Evolutionary conservation across 352 stramenopile genomes (phyloP), one percentile per base, ranked within the genome.

Genomic region (Phytophthora quininea): DNA sequence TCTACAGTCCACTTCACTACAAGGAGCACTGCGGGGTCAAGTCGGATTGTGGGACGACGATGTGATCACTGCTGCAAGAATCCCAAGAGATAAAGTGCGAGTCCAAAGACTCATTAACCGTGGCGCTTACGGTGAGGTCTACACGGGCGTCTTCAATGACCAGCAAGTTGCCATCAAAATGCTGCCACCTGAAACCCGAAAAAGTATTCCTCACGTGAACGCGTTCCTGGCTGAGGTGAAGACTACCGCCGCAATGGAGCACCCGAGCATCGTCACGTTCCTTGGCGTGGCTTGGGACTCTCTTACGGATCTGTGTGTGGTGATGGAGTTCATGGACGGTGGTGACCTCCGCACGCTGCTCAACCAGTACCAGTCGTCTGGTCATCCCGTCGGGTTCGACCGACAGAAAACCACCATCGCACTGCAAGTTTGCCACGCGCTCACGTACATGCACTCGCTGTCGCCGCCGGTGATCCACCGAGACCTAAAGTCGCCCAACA

Each of bases 11-110:
- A n/a, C 8, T 8, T 49, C 43, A n/a, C 6, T 30, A 4, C 24
- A 53, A 10, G 47, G 47, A 38, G 47, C 47, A 38, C 47, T 29
- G 2, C 47, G 29, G 7, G 47, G 47, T 3, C 47, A 37, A 10
- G 37, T 53, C 24, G 47, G 47, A 37, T 33, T 53, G 4, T 53
- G 47, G 47, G 47, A 53, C 47, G 24, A 53, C 47, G 47, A 53
- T 53, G 47, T 37, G 24, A 53, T 53, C 43, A 49, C 43, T 19
- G 43, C 43, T 49, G 43, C 43, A 27, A 49, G 43, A 24, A n/a
- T 49, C 43, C 2, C 43, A 27, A 12, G 43, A 29, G 43, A 49
- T 49, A 49, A 49, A 49, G 43, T 49, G 15, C 43, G 43, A 8
- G 11, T 49, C 43, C 14, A 24, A 3, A 49, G 29, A 49, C 43